Conservation (phyloP, 2,329 filamentous ascomycete genomes). For the Macrophomina tecta region DNA sequence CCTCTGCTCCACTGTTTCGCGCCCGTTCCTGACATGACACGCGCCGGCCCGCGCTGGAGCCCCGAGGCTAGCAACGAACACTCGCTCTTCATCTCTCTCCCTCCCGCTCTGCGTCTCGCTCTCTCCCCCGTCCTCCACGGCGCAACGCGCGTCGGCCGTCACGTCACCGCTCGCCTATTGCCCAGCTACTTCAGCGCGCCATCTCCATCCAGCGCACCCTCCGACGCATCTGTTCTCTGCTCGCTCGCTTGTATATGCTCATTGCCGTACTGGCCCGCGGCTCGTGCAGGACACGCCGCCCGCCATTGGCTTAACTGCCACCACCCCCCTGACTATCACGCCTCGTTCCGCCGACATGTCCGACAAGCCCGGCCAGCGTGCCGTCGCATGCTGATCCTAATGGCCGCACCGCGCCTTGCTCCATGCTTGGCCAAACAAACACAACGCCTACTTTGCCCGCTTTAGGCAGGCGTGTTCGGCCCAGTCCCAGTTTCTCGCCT, state of each 20-base stretch:
- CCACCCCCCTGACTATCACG: neutral
- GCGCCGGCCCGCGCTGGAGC: neutral
- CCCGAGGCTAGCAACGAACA: too few relatives aligned
- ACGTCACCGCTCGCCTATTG: too few relatives aligned
- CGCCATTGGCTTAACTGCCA: conserved; percentile 9
- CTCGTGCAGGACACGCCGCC: neutral
- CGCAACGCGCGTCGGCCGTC: neutral
- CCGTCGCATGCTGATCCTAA: conserved; percentile 8
- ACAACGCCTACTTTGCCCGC: neutral
- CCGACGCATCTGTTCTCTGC: neutral
- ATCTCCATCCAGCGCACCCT: neutral
- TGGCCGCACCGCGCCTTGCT: neutral
- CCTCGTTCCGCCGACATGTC: conserved; percentile 6
- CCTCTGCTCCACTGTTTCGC: neutral
- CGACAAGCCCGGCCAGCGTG: conserved; percentile 9
- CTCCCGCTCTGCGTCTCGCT: neutral
- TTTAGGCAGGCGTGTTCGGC: conserved; percentile 17
- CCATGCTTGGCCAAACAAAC: neutral
- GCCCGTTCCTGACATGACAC: neutral
- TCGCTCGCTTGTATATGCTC: neutral
- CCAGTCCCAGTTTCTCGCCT: conserved; percentile 2
- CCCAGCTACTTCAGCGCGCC: neutral
- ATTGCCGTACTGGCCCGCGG: neutral
- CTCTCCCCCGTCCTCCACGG: neutral
- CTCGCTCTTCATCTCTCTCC: too few relatives aligned